Evolutionary conservation across 163 green algal genomes (phyloP).

Genomic region (Scenedesmus sp.): DNA sequence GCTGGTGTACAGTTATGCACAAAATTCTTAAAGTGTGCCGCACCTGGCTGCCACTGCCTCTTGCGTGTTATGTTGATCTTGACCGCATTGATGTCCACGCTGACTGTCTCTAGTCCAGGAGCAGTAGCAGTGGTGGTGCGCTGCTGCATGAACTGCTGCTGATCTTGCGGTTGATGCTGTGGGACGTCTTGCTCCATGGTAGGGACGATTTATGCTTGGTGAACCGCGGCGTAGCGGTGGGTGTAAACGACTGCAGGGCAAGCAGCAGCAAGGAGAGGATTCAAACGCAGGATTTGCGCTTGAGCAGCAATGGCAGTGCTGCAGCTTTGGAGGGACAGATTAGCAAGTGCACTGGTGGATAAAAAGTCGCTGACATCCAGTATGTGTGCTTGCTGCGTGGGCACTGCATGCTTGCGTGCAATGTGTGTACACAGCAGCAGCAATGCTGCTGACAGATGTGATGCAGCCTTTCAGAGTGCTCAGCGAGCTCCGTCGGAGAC

Average conservation of each 20-base stretch:
- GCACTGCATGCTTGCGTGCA: too few species aligned
- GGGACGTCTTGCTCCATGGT: neutral
- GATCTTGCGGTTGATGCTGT: neutral
- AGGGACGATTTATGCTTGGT: neutral
- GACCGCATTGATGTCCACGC: neutral
- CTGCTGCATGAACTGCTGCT: neutral
- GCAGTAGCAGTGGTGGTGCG: neutral
- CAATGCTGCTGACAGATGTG: too few species aligned
- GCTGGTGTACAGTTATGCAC: too few species aligned
- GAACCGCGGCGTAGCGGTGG: neutral
- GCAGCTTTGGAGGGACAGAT: too few species aligned
- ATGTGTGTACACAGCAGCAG: too few species aligned
- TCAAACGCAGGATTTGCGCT: too few species aligned
- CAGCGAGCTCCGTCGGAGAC: too few species aligned
- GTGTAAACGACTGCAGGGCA: neutral
- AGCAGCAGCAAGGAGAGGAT: neutral
- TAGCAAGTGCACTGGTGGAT: too few species aligned
- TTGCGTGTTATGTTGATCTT: neutral
- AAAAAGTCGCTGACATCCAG: too few species aligned
- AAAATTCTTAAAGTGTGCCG: neutral
- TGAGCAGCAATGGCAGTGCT: too few species aligned
- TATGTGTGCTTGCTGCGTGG: too few species aligned
- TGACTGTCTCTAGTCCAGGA: neutral
- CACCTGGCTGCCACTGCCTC: constrained; percentile 2
- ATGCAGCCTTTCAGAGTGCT: too few species aligned